Evolutionary conservation across 2,329 filamentous ascomycete species (phyloP), one percentile per base, ranked within the genome.

Genomic region (Alternaria sp.): DNA sequence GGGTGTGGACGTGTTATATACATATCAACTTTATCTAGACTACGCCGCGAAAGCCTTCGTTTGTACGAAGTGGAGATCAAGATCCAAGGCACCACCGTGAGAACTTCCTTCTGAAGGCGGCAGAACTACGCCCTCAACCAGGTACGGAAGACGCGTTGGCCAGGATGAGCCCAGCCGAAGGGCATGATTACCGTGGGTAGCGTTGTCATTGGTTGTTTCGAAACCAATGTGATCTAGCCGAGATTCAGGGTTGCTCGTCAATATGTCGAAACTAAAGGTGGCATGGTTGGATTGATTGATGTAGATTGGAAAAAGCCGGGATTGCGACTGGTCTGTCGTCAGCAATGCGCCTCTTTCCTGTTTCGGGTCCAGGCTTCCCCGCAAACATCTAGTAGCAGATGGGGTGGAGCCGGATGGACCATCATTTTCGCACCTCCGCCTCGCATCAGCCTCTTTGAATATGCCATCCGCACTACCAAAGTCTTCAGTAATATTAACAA

Each of bases 301-400:
- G 60, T 77, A 76, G 57, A 77, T 77, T 67, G 68, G 69, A 65
- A 67, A 63, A 69, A 69, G 72, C 67, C 63, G 70, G 60, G 67
- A 70, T 64, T 63, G 68, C 68, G 55, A 52, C 49, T 65, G 28
- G n/a, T 61, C 59, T 68, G 69, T 72, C 72, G 71, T 62, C 26
- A 40, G 44, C 52, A 56, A 17, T 45, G n/a, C 14, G 42, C 23
- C 37, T 21, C 62, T 71, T 62, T 14, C 65, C 63, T 7, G 21
- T 39, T 65, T 24, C 26, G 39, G 55, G 31, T 24, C 29, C 21
- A 48, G 31, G n/a, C 60, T 58, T 65, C 70, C 70, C 69, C 69
- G 63, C 49, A 21, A 33, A 54, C 56, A 6, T 17, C 61, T 66
- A 55, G 57, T 62, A 61, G 63, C 56, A 34, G 42, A 34, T 53